Conservation (phyloP, 2,329 filamentous ascomycete species). For the Paraconiothyrium sp. region DNA sequence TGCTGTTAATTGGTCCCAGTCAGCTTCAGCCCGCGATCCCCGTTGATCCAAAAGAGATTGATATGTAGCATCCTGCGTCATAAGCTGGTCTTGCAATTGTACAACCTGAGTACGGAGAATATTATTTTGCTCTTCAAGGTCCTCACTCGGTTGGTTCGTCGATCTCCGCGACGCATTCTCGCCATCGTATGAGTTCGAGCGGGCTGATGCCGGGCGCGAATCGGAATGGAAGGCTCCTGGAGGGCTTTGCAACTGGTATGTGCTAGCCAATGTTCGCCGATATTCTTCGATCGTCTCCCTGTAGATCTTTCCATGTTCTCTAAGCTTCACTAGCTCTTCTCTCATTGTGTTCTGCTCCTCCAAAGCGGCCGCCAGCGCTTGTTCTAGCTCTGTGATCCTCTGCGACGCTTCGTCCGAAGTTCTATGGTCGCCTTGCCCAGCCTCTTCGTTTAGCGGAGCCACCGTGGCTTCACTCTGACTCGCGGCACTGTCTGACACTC, state of each 20-base stretch:
- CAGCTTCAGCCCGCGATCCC: constrained; percentile 19
- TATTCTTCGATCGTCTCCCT: constrained; percentile 31
- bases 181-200: constrained; percentile 18
- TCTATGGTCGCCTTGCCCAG: constrained; percentile 12
- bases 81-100: constrained; percentile 38
- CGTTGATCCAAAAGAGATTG: constrained; percentile 23
- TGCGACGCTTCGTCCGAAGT: constrained; percentile 22
- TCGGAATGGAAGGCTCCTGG: constrained; percentile 13
- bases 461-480: neutral
- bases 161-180: constrained; percentile 16
- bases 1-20: constrained; percentile 39
- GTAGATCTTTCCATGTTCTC: constrained; percentile 31
- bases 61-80: constrained; percentile 27
- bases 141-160: constrained; percentile 20
- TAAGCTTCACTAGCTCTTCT: constrained; percentile 39
- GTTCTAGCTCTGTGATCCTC: constrained; percentile 39
- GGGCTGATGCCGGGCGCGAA: constrained; percentile 18
- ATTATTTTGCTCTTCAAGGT: constrained; percentile 34
- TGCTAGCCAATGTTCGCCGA: constrained; percentile 26
- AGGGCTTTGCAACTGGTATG: constrained; percentile 17
- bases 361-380: constrained; percentile 31
- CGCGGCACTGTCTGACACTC: constrained; percentile 3
- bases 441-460: constrained; percentile 6
- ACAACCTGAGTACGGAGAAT: constrained; percentile 34
- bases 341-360: constrained; percentile 35